Percentiles rank a stretch among this genome's conserved stretches.
Evolutionary conservation across 768 basidiomycete genomes (phyloP).

Genomic region (Rhizopogon vulgaris): DNA sequence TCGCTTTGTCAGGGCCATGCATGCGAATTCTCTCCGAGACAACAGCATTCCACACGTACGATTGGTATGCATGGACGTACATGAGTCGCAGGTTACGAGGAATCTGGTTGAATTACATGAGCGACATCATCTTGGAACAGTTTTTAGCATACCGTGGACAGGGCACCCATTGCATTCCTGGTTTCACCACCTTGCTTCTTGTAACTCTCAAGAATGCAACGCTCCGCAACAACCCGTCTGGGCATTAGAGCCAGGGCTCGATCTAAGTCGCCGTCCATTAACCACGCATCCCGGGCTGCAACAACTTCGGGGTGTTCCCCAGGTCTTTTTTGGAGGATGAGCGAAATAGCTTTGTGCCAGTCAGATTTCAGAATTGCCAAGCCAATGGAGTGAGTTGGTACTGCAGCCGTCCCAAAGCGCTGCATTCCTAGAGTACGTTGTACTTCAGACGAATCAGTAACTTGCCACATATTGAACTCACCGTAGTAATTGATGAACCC

Average conservation of each 20-base stretch:
- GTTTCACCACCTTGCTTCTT: constrained; percentile 74
- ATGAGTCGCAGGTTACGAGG: constrained; percentile 92
- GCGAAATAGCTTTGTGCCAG: constrained; percentile 81
- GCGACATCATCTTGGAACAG: not conserved
- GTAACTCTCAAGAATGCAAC: constrained; percentile 87
- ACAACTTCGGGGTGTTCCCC: constrained; percentile 93
- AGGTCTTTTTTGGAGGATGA: constrained; percentile 76
- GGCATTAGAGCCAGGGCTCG: constrained; percentile 85
- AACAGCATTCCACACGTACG: constrained; percentile 97
- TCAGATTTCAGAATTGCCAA: constrained; percentile 83
- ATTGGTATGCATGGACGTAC: constrained; percentile 99
- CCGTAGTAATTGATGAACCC: constrained; percentile 99
- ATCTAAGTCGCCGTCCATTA: constrained; percentile 74
- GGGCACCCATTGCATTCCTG: constrained; percentile 79
- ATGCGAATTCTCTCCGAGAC: constrained; percentile 87
- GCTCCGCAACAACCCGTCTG: constrained; percentile 86
- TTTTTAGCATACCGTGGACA: constrained; percentile 57
- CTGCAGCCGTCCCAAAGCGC: constrained; percentile 93
- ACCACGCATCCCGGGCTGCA: constrained; percentile 80
- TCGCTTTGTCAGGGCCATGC: constrained; percentile 65
- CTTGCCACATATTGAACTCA: constrained; percentile 21
- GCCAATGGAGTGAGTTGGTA: constrained; percentile 93
- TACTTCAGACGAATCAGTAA: constrained; percentile 8
- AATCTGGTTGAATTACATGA: constrained; percentile 51
- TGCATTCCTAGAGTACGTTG: constrained; percentile 72